Base-by-base conservation (phyloP, 192 early-diverging fungal species). In the Entomortierella lignicola region DNA sequence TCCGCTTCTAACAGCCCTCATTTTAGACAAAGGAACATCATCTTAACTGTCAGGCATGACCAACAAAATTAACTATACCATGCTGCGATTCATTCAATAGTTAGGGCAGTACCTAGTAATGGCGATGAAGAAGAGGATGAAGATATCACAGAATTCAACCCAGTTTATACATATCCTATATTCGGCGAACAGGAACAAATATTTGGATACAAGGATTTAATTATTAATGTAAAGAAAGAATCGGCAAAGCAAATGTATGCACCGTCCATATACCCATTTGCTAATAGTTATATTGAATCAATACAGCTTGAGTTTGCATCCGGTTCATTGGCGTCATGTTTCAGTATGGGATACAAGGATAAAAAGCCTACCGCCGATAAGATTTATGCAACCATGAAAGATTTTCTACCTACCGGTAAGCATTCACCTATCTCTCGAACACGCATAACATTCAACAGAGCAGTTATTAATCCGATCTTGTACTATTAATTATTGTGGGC, bases 131-230 rank as follows among this genome's bases (percentile, higher is more conserved):
- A 83, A 12, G 86, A 74, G 0, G 84, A 80, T 0, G 71, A 77
- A 3, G 80, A 82, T 52, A 69, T 79, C 23, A 81, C 77, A 0
- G 81, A 84, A 63, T 95, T 97, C 82, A 88, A 91, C 61, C 96
- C 96, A 17, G 85, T 84, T 32, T 98, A 91, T 69, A 95, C 95
- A 5, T 96, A 98, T 80, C 91, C 91, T 21, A 86, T 98, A 29
- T 98, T 95, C 84, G 95, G 95, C 11, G 88, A 92, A 56, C 90
- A 96, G 51, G 93, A 98, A 81, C 88, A 89, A 25, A 88, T 96
- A 20, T 96, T 92, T 62, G 97, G 97, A 41, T 99, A 95, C 84
- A 95, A 94, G 81, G 89, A 91, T 42, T 82, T 98, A 60, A 61
- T 74, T 32, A 90, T 96, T 62, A 87, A 91, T 43, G 54, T 66